Base-by-base conservation (phyloP, 805 yeast species). In the Spathaspora girioi region DNA sequence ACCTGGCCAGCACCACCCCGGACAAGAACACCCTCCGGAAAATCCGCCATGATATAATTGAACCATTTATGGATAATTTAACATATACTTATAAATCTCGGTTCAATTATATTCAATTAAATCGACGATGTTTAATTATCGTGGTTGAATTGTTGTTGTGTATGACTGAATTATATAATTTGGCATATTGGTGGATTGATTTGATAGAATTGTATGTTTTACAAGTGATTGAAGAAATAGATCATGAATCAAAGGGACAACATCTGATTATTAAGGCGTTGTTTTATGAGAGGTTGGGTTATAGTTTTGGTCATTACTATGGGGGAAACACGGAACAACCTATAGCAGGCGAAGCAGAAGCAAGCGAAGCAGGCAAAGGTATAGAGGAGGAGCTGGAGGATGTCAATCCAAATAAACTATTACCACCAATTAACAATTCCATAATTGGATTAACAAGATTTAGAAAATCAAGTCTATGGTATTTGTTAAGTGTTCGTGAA, bases 381-480 rank as follows among this genome's bases (percentile, higher is more conserved):
- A 19, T 27, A 17, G 26, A 14, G 12, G 32, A 32, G 11, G 49
- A 38, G 14, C 38, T 20, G 6, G 59, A 62, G 2, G 57, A 59
- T 1, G 57, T 63, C 50, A 75, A 74, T 60, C 61, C 63, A 1
- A 46, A 59, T 43, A 72, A 77, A 48, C 57, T 81, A 15, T 26
- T 50, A 5, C 69, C 71, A 3, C 59, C 62, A 5, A 67, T 73
- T 32, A 62, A 75, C 48, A 68, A 72, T 4, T 70, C 75, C 0
- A 63, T 78, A 38, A 84, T 57, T 20, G 77, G 93, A 0, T 64
- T 81, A 18, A 80, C 87, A 2, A 73, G 96, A 52, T 68, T 68
- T 48, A 77, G 97, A 50, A 90, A 90, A 62, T 82, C 91, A 1
- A 81, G 89, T 0, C 74, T 92, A 27, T 91, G 96, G 89, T 77